Evolutionary conservation across 495 filamentous ascomycete species (phyloP), one percentile per base, ranked within the genome.

Genomic region (Cercophora scortea): DNA sequence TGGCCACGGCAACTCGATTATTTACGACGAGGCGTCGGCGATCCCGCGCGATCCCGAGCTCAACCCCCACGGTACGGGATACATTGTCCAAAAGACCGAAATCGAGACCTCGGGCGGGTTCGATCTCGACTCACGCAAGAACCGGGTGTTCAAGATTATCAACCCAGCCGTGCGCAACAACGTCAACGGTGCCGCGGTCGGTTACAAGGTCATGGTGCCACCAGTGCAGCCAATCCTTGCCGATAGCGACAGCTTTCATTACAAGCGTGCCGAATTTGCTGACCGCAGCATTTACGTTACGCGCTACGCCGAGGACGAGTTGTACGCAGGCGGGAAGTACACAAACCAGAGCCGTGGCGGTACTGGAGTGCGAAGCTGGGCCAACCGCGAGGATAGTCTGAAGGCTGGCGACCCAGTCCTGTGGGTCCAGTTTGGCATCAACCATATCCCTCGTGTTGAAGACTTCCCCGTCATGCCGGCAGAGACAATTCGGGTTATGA

Each of bases 241-340:
- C 8, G 80, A 87, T 59, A 72, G 71, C 19, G 75, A 83, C 11
- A 80, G 77, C 56, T 84, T 81, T 65, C 82, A 94, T 59, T 77
- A 80, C 58, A 79, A 79, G 51, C 79, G 90, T 11, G 88, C 88
- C 13, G 88, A 92, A 67, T 96, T 91, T 58, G 86, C 86, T 0
- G 87, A 87, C 59, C 84, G 84, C 55, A 85, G 86, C 48, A 75
- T 96, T 45, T 96, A 90, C 73, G 82, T 92, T 5, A 90, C 88
- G 1, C 79, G 78, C 17, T 87, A 94, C 64, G 74, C 71, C 40
- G 90, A 94, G 50, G 81, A 76, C 7, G 90, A 96, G 65, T 68
- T 94, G 4, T 95, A 82, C 61, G 82, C 90, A 0, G 89, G 84
- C 8, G 90, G 90, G 7, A 79, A 84, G 62, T 96, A 92, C 65